Conservation (phyloP, 805 yeast species). For the Schwanniomyces sp. region DNA sequence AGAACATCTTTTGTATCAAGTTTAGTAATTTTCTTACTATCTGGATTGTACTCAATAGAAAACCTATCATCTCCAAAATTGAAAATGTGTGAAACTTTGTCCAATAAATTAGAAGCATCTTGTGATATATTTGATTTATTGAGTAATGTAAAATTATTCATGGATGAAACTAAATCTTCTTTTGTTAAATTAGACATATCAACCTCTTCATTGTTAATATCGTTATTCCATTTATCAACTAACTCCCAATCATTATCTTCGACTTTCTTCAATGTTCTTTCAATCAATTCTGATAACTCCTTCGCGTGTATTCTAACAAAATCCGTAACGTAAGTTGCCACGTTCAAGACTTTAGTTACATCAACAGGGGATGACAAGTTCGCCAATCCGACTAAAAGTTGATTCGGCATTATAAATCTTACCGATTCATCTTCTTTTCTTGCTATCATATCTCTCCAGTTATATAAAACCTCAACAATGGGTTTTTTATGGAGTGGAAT, state of each 20-base stretch:
- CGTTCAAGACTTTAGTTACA: conserved; percentile 51
- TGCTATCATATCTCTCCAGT: conserved; percentile 84
- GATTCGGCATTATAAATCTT: conserved; percentile 82
- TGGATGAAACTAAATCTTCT: conserved; percentile 5
- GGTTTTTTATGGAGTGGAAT: conserved; percentile 54
- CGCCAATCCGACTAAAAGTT: conserved; percentile 62
- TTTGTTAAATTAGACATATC: conserved; percentile 6
- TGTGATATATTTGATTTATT: conserved; percentile 10
- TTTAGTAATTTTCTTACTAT: conserved; percentile 10
- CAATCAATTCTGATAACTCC: conserved; percentile 58
- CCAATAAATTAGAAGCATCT: conserved; percentile 4
- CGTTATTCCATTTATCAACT: conserved; percentile 26
- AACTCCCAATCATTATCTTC: conserved; percentile 38
- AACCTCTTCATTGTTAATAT: conserved; percentile 17
- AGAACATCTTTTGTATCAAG: conserved; percentile 17
- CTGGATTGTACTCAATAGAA: conserved; percentile 16
- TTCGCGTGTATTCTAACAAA: conserved; percentile 58
- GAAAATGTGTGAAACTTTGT: conserved; percentile 14
- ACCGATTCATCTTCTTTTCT: conserved; percentile 80
- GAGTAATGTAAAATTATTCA: conserved; percentile 7
- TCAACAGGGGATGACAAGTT: conserved; percentile 55
- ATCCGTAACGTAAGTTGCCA: conserved; percentile 48
- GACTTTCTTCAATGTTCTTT: conserved; percentile 33
- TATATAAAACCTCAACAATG: conserved; percentile 59
- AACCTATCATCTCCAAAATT: conserved; percentile 8